phyloP scores from a whole-genome alignment of 331 rosid species.

The Prunus yedoensis region DNA sequence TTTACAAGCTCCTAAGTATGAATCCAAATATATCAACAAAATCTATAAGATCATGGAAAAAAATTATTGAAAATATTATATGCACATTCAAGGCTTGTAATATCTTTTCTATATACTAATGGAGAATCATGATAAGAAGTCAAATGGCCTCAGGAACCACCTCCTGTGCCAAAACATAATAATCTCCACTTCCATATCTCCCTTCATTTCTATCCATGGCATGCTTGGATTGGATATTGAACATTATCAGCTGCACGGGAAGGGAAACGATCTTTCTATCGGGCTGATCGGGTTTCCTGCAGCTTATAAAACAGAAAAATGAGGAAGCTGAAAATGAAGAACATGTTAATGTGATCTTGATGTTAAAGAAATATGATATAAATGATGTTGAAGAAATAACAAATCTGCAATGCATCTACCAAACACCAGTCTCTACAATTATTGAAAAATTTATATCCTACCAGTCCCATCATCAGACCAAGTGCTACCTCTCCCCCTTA shows the following conservation, averaged over 20 bases:
- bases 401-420: background rate
- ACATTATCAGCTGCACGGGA: slow-evolving; percentile 37
- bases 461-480: too few relatives aligned
- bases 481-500: too few relatives aligned
- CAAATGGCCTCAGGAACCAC: slow-evolving; percentile 36
- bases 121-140: slow-evolving; percentile 28
- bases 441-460: too few relatives aligned
- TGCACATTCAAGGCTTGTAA: slow-evolving; percentile 37
- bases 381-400: background rate
- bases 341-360: background rate
- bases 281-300: slow-evolving; percentile 71
- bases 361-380: background rate
- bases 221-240: slow-evolving; percentile 34
- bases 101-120: slow-evolving; percentile 22
- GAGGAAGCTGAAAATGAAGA: slow-evolving; percentile 16
- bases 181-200: slow-evolving; percentile 51
- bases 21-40: slow-evolving; percentile 18
- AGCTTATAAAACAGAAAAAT: slow-evolving; percentile 22
- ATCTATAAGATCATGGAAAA: slow-evolving; percentile 3
- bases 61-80: slow-evolving; percentile 26
- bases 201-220: slow-evolving; percentile 32
- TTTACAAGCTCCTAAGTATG: slow-evolving; percentile 35
- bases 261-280: slow-evolving; percentile 50
- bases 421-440: background rate
- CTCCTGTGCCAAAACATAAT: slow-evolving; percentile 15